phyloP scores from a whole-genome alignment of 306 rosid species.

The Psophocarpus tetragonolobus region DNA sequence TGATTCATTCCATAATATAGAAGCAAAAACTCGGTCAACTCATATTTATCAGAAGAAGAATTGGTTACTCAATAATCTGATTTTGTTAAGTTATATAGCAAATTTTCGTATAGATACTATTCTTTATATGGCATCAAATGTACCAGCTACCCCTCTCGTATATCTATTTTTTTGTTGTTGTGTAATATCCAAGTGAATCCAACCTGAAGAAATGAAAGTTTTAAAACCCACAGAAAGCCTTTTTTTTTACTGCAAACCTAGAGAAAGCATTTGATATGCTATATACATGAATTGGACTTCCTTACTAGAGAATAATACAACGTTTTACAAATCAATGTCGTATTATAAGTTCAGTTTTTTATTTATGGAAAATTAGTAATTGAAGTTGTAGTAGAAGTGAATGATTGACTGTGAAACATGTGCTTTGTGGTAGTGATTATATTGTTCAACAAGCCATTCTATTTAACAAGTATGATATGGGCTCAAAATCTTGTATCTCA shows the following conservation, averaged over 20 bases:
- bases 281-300: slow-evolving; percentile 9
- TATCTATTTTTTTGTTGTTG: slow-evolving; percentile 7
- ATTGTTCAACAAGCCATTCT: too few species aligned
- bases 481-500: too few species aligned
- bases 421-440: too few species aligned
- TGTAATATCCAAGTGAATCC: slow-evolving; percentile 37
- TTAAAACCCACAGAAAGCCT: slow-evolving; percentile 5
- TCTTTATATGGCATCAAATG: slow-evolving; percentile 61
- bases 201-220: slow-evolving; percentile 29
- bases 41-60: slow-evolving; percentile 48
- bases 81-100: slow-evolving; percentile 58
- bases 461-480: too few species aligned
- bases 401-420: too few species aligned
- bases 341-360: too few species aligned
- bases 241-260: too few species aligned
- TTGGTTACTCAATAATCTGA: slow-evolving; percentile 65
- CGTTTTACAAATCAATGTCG: too few species aligned
- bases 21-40: slow-evolving; percentile 37
- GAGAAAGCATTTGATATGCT: slow-evolving; percentile 20
- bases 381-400: too few species aligned
- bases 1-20: slow-evolving; percentile 43
- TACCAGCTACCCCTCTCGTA: slow-evolving; percentile 23
- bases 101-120: slow-evolving; percentile 50
- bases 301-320: not conserved
- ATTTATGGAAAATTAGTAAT: too few species aligned